A percentile compares a stretch with the other conserved stretches of the same genome.
Conservation (phyloP, 163 green algal genomes). For the Chlamydomonas reinhardtii region DNA sequence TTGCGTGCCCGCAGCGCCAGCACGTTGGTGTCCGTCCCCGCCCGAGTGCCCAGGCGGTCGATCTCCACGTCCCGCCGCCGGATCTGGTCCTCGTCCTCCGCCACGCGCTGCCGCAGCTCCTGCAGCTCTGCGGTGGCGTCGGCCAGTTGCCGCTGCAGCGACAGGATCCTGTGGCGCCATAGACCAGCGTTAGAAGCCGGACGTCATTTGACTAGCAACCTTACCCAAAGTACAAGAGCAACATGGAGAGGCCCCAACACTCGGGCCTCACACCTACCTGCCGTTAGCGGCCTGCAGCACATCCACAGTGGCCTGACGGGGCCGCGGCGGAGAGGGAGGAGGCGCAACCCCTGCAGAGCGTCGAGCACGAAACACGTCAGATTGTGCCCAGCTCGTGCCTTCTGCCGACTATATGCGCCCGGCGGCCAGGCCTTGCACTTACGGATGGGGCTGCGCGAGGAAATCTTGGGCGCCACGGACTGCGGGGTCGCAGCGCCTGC, state of each 20-base stretch:
- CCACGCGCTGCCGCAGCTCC: constrained; percentile 48
- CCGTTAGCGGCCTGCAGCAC: constrained; percentile 58
- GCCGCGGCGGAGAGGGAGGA: constrained; percentile 17
- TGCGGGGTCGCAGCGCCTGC: constrained; percentile 48
- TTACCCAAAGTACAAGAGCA: no score
- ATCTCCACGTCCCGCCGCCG: constrained; percentile 62
- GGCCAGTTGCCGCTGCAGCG: constrained; percentile 62
- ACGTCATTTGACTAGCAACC: no score
- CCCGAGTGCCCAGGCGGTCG: constrained; percentile 40
- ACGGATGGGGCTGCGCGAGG: constrained; percentile 24
- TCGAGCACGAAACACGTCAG: neutral
- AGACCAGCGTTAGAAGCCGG: no score
- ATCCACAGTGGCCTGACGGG: constrained; percentile 46
- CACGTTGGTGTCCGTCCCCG: constrained; percentile 62
- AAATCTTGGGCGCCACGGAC: constrained; percentile 21
- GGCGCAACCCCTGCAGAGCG: constrained; percentile 12
- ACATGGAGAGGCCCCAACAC: neutral
- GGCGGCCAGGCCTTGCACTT: no score
- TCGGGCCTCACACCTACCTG: neutral
- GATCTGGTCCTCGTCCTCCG: constrained; percentile 51
- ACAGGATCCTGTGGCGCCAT: constrained; percentile 41
- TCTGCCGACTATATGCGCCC: no score
- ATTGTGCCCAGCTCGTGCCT: no score
- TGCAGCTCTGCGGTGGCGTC: constrained; percentile 41
- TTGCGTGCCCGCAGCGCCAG: constrained; percentile 68